These are phyloP conservation scores for Pleurotus cornucopiae DNA, from an alignment of 768 basidiomycete species.

Conservation along the genomic window DNA sequence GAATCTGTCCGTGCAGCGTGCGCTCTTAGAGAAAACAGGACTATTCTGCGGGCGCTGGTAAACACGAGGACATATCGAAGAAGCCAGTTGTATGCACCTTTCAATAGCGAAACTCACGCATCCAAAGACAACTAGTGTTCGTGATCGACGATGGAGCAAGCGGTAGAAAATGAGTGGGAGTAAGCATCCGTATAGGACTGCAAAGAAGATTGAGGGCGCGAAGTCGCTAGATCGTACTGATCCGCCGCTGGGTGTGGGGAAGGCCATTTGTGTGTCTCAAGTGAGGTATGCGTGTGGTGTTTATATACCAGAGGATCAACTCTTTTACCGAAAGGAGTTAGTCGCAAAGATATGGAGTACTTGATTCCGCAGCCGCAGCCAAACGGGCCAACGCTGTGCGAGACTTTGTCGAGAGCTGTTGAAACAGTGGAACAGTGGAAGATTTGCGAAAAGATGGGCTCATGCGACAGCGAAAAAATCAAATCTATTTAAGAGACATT, in stretches of 20 bases:
- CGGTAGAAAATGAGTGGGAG: constrained; percentile 33
- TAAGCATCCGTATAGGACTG: constrained; percentile 31
- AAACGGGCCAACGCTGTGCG: no score
- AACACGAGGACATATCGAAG: neutral
- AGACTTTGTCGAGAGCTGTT: no score
- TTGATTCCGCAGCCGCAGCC: no score
- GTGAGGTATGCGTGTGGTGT: no score
- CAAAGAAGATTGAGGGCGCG: constrained; percentile 38
- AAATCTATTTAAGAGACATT: no score
- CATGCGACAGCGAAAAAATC: no score
- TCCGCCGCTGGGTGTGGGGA: constrained; percentile 43
- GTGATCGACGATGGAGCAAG: constrained; percentile 26
- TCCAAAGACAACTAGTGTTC: constrained; percentile 29
- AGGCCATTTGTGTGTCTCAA: constrained; percentile 12
- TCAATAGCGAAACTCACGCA: constrained; percentile 30
- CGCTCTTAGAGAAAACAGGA: constrained; percentile 28
- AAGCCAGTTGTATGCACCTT: constrained; percentile 22
- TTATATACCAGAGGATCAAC: no score
- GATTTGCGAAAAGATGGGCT: no score
- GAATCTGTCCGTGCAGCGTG: constrained; percentile 9
- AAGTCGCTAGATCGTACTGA: constrained; percentile 34
- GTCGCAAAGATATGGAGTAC: no score
- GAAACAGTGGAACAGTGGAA: no score
- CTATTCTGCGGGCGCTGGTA: constrained; percentile 17
- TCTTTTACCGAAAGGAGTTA: no score